Conservation (phyloP, 192 early-diverging fungal species). For the Coemansia sp. region DNA sequence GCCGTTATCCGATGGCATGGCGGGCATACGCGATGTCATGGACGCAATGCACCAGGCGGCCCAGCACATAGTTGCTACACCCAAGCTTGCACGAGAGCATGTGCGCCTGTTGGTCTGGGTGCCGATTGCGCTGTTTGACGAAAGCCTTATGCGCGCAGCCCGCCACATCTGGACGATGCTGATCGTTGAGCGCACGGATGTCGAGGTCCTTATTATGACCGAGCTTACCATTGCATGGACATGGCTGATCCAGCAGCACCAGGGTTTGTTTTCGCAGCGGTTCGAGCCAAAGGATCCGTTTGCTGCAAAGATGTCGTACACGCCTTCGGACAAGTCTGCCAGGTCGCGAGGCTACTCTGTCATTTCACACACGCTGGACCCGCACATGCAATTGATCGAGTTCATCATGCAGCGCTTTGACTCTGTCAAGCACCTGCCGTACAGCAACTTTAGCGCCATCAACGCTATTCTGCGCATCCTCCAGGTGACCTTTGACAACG, state of each 20-base stretch:
- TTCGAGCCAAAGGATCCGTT: slow-evolving; percentile 71
- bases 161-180: slow-evolving; percentile 89
- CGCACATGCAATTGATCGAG: slow-evolving; percentile 83
- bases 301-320: slow-evolving; percentile 87
- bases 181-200: slow-evolving; percentile 70
- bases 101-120: slow-evolving; percentile 83
- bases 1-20: slow-evolving; percentile 18
- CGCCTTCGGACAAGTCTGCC: slow-evolving; percentile 80
- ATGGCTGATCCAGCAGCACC: slow-evolving; percentile 70
- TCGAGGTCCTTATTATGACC: slow-evolving; percentile 77
- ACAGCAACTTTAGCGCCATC: slow-evolving; percentile 68
- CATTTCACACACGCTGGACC: slow-evolving; percentile 63
- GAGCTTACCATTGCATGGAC: slow-evolving; percentile 86
- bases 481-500: slow-evolving; percentile 67
- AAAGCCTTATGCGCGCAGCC: slow-evolving; percentile 78
- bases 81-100: slow-evolving; percentile 55
- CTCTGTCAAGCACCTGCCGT: slow-evolving; percentile 68
- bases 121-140: slow-evolving; percentile 77
- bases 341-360: slow-evolving; percentile 61
- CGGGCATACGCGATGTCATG: slow-evolving; percentile 12
- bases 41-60: slow-evolving; percentile 34
- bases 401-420: slow-evolving; percentile 86
- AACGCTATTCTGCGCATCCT: slow-evolving; percentile 78
- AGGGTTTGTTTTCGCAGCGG: slow-evolving; percentile 76
- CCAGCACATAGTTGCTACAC: slow-evolving; percentile 22